Evolutionary conservation across 208 protist genomes (phyloP), one percentile per base, ranked within the genome.

Genomic region (Leishmania arabica): DNA sequence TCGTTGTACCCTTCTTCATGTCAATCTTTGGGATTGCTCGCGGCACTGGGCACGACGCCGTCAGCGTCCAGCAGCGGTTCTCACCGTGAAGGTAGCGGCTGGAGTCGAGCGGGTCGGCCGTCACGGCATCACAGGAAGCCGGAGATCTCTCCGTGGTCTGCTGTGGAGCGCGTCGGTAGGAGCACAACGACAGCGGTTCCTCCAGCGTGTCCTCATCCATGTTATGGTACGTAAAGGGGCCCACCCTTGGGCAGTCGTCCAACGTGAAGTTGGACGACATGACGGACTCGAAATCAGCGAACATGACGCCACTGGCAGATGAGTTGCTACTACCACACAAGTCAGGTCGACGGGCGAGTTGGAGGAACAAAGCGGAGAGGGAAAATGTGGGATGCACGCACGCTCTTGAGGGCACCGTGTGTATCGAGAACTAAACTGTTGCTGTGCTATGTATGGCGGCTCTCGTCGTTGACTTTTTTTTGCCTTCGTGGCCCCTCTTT

Each of bases 1-100:
- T 99, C 3, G 99, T 99, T 1, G 99, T 99, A 82, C 99, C 99
- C 86, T 98, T 98, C 83, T 97, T 97, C 79, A 87, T 53, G 68
- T 96, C 84, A 8, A 98, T 51, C 66, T 97, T 95, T 49, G 95
- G 95, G 75, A 98, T 90, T 45, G 91, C 85, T 53, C 92, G 92
- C 17, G 95, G 95, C 47, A 97, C 92, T n/a, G 95, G 93, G 80
- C 93, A 97, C 37, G 84, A 58, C 75, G 87, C 81, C 40, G 88
- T 86, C n/a, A 97, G 84, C 70, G 93, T 85, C 94, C 94, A 97
- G 77, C 77, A 86, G 68, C 94, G 91, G 53, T 80, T 89, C 65
- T 95, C 91, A 31, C 89, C 84, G 60, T 90, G 78, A 21, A 95
- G 62, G 68, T 90, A 76, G 56, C 89, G 83, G 87, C 92, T 91